Percentiles rank a stretch among this genome's conserved stretches.
phyloP scores from a whole-genome alignment of 1,284 basidiomycete genomes.

The Cystobasidium pallidum region DNA sequence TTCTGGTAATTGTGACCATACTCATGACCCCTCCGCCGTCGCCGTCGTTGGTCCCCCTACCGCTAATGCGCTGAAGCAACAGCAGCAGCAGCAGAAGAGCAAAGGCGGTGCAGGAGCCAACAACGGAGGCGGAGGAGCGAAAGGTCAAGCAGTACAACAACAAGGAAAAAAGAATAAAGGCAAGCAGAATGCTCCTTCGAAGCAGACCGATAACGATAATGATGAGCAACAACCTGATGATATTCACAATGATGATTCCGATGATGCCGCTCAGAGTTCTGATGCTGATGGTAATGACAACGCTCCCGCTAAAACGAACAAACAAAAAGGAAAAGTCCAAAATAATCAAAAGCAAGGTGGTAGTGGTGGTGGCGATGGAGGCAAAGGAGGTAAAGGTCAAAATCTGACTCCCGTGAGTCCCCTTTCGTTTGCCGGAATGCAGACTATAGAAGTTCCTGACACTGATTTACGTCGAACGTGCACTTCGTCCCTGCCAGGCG shows the following conservation, averaged over 20 bases:
- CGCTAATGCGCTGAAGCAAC: conserved; percentile 16
- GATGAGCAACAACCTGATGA: conserved; percentile 19
- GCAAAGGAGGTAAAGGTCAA: conserved; percentile 28
- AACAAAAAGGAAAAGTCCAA: conserved; percentile 17
- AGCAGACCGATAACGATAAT: conserved; percentile 8
- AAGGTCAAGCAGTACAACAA: conserved; percentile 14
- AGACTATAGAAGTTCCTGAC: too few species aligned
- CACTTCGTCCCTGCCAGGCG: conserved; percentile 3
- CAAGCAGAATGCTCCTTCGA: conserved; percentile 25
- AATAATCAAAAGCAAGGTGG: conserved; percentile 24
- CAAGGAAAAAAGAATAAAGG: conserved; percentile 38
- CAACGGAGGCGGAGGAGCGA: conserved; percentile 1
- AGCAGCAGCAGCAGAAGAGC: conserved; percentile 31
- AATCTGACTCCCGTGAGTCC: conserved; percentile 33
- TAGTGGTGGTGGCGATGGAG: conserved; percentile 18
- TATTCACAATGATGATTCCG: conserved; percentile 3
- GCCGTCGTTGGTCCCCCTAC: neutral
- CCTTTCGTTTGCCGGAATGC: neutral
- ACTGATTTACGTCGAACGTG: too few species aligned
- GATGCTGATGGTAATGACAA: conserved; percentile 31
- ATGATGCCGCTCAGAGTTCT: neutral
- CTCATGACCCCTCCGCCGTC: conserved; percentile 1
- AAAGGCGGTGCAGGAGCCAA: conserved; percentile 12
- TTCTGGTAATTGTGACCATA: conserved; percentile 5
- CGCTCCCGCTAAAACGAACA: neutral